Evolutionary conservation across 108 stramenopile genomes (phyloP).

Genomic region (Cylindrotheca fusiformis): DNA sequence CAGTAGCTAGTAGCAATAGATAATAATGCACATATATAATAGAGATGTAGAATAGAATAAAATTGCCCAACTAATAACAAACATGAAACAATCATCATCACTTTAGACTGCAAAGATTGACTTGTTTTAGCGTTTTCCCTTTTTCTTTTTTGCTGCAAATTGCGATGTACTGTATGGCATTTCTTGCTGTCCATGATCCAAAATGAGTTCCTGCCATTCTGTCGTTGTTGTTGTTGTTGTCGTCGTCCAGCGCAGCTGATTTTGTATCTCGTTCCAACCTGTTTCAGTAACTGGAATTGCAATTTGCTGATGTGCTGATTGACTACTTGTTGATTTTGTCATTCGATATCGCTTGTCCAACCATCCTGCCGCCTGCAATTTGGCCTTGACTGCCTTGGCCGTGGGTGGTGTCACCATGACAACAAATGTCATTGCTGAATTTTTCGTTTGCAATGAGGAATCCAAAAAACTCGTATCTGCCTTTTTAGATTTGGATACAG

Average conservation of each 20-base stretch:
- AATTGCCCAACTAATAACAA: no score
- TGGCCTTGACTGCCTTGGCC: conserved; percentile 58
- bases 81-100: background rate
- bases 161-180: conserved; percentile 35
- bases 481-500: background rate
- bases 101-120: background rate
- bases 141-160: conserved; percentile 24
- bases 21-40: no score
- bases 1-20: no score
- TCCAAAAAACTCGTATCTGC: background rate
- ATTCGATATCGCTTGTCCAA: conserved; percentile 72
- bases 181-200: conserved; percentile 12
- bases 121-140: conserved; percentile 1
- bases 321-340: conserved; percentile 13
- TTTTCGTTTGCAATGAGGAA: background rate
- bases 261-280: background rate
- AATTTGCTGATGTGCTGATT: conserved; percentile 16
- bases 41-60: no score
- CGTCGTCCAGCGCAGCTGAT: background rate
- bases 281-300: conserved; percentile 51
- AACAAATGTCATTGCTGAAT: conserved; percentile 20
- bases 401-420: conserved; percentile 49
- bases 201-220: conserved; percentile 3
- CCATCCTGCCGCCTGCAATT: conserved; percentile 41
- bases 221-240: background rate